Evolutionary conservation across 768 basidiomycete species (phyloP).

Genomic region (Neoboletus brunneissimus): DNA sequence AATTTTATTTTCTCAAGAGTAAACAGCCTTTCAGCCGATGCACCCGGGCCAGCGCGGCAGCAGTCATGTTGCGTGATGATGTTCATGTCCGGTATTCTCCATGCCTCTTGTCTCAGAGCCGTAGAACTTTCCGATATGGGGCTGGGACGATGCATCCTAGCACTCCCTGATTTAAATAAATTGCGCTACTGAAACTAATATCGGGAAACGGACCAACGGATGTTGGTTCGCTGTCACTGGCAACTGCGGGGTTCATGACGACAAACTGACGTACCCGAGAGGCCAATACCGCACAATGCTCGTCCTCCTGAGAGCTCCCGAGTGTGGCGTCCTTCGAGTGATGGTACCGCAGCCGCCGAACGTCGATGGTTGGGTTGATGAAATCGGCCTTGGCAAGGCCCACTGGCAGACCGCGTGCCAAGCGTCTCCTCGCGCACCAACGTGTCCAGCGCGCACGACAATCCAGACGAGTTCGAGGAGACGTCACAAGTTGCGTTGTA

Average conservation of each 20-base stretch:
- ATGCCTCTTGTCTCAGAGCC: not conserved
- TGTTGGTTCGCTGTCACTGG: not conserved
- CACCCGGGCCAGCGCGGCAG: not conserved
- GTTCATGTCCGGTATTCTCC: too few relatives aligned
- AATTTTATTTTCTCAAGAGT: not conserved
- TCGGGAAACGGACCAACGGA: not conserved
- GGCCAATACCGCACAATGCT: slow-evolving; percentile 62
- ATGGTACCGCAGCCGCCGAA: slow-evolving; percentile 39
- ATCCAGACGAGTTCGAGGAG: too few relatives aligned
- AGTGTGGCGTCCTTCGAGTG: slow-evolving; percentile 57
- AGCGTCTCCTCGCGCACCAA: too few relatives aligned
- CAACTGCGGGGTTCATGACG: not conserved
- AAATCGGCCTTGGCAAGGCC: slow-evolving; percentile 62
- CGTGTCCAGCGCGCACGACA: too few relatives aligned
- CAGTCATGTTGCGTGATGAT: not conserved
- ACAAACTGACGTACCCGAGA: slow-evolving; percentile 13
- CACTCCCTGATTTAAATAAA: not conserved
- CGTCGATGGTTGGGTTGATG: slow-evolving; percentile 35
- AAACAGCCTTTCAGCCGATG: not conserved
- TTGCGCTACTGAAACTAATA: not conserved
- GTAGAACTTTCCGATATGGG: not conserved
- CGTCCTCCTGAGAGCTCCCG: slow-evolving; percentile 60
- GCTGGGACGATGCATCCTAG: not conserved
- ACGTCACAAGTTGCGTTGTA: too few relatives aligned
- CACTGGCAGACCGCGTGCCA: too few relatives aligned